These are phyloP conservation scores for Pythium pyrilobum DNA, from an alignment of 352 stramenopile species.

Conservation along the genomic window DNA sequence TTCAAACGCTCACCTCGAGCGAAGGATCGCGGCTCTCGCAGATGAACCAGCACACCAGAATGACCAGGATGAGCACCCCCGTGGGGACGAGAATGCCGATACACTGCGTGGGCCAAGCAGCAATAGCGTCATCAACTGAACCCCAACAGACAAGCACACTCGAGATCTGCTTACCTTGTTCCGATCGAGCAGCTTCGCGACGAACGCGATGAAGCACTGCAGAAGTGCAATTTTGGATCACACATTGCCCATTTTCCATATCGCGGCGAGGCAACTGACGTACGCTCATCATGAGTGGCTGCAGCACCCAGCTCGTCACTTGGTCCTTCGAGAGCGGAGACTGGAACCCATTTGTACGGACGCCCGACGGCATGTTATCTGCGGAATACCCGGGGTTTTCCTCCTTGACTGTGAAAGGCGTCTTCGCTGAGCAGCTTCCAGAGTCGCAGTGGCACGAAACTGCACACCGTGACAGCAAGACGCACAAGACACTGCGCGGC, in stretches of 20 bases:
- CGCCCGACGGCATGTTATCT: neutral
- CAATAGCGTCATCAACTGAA: neutral
- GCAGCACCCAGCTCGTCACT: constrained; percentile 69
- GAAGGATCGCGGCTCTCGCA: constrained; percentile 64
- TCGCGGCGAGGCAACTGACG: neutral
- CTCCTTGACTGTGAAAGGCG: too few species aligned
- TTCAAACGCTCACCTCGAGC: constrained; percentile 30
- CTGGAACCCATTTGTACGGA: constrained; percentile 54
- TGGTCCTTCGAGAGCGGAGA: constrained; percentile 76
- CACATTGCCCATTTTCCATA: too few species aligned
- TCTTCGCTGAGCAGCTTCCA: too few species aligned
- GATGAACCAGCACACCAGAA: constrained; percentile 58
- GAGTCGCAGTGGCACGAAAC: too few species aligned
- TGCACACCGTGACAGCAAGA: too few species aligned
- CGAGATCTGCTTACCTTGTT: constrained; percentile 32
- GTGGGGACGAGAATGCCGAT: constrained; percentile 65
- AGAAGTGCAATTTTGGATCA: too few species aligned
- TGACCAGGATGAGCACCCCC: constrained; percentile 41
- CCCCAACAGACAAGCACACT: neutral
- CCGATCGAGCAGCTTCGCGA: constrained; percentile 42
- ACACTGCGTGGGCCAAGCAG: too few species aligned
- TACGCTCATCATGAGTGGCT: constrained; percentile 67
- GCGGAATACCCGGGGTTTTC: too few species aligned
- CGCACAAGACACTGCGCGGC: too few species aligned
- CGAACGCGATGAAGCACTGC: constrained; percentile 55